These are phyloP conservation scores for Carex parvula DNA, from an alignment of 176 grass and related monocot genomes.

Conservation along the genomic window DNA sequence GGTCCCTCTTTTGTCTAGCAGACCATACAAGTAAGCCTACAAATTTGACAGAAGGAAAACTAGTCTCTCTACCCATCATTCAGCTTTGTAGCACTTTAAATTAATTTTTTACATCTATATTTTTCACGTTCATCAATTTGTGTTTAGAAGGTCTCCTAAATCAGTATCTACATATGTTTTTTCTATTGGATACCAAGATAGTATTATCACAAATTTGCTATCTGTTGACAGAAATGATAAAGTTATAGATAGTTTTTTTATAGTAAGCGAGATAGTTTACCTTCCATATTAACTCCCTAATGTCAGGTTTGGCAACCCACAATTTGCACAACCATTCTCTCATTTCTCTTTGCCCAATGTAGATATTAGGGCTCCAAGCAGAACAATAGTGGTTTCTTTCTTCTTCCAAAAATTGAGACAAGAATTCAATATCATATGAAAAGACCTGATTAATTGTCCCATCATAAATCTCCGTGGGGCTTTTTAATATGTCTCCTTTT, in stretches of 20 bases:
- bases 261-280: slow-evolving; percentile 28
- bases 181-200: background rate
- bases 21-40: background rate
- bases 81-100: background rate
- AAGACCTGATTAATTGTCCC: slow-evolving; percentile 45
- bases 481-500: slow-evolving; percentile 66
- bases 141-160: background rate
- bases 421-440: slow-evolving; percentile 77
- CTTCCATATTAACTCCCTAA: slow-evolving; percentile 91
- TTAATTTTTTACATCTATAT: background rate
- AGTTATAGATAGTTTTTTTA: background rate
- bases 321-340: slow-evolving; percentile 90
- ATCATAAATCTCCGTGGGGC: slow-evolving; percentile 36
- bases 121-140: background rate
- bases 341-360: slow-evolving; percentile 87
- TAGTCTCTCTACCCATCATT: background rate
- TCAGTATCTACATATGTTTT: background rate
- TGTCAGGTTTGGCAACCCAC: slow-evolving; percentile 78
- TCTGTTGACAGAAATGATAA: slow-evolving; percentile 8
- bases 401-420: slow-evolving; percentile 85
- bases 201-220: slow-evolving; percentile 13
- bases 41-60: background rate
- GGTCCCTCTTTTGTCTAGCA: background rate
- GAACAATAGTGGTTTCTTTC: slow-evolving; percentile 82
- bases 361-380: slow-evolving; percentile 83